Evolutionary conservation across 1,139 yeast genomes (phyloP), one percentile per base, ranked within the genome.

Genomic region (Pichia inconspicua): DNA sequence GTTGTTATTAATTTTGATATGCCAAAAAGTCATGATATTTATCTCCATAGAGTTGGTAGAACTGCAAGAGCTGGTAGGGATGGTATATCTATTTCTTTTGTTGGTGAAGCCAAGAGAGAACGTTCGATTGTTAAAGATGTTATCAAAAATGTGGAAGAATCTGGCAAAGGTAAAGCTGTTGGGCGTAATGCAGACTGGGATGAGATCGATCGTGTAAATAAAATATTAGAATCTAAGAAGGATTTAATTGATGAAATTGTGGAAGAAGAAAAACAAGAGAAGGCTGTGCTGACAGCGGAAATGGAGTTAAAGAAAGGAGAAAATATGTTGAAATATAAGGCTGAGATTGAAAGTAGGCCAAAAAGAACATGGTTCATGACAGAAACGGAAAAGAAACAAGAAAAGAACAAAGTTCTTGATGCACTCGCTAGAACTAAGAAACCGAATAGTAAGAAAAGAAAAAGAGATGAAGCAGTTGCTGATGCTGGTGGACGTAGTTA

Each of bases 51-150:
- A 73, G 97, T 94, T 54, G 98, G 98, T 69, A 86, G 99, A 76
- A 92, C 98, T 48, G 99, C 98, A 11, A 87, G 99, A 78, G 99
- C 97, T 47, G 98, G 98, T 37, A 79, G 97, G 66, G 88, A 86
- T 48, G 99, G 99, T 75, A 77, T 78, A 49, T 84, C 97, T 43
- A 84, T 92, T 42, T 82, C 97, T 4, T 81, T 92, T 65, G 98
- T 94, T 10, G 97, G 97, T 19, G 98, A 92, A 65, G 74, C 87
- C 2, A 73, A 87, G 25, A 78, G 75, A 51, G 98, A 92, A 58
- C 80, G 98, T 69, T 71, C 77, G 41, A 88, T 94, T 58, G 97
- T 92, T 15, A 89, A 85, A 64, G 87, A 82, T 28, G 95, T 96
- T 2, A 81, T 92, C 56, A 84, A 82, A 61, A 75, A 80, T 50